Conservation (phyloP, 345 rosid species). For the Geranium rotundifolium region DNA sequence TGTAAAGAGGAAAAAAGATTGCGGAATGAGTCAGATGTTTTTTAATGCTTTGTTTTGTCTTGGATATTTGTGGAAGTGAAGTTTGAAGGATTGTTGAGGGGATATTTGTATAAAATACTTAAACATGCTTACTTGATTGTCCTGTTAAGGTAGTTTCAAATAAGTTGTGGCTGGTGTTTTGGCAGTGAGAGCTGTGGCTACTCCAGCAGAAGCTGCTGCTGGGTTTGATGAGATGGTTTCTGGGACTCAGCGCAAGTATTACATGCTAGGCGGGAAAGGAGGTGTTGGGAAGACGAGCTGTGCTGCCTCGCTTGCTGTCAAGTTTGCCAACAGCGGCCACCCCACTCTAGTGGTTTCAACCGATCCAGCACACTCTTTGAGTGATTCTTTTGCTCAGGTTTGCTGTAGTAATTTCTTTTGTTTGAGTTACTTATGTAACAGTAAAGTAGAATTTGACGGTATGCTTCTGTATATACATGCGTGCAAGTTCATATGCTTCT, state of each 20-base stretch:
- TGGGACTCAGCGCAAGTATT: slow-evolving; percentile 79
- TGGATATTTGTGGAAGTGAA: no score
- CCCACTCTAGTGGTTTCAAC: slow-evolving; percentile 97
- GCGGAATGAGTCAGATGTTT: no score
- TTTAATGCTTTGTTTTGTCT: no score
- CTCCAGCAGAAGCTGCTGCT: slow-evolving; percentile 52
- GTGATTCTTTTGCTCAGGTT: slow-evolving; percentile 97
- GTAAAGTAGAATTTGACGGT: neutral
- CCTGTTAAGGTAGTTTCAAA: neutral
- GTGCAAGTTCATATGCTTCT: neutral
- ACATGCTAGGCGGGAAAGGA: slow-evolving; percentile 96
- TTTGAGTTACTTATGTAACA: slow-evolving; percentile 5
- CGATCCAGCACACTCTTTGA: slow-evolving; percentile 94
- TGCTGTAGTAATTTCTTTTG: neutral
- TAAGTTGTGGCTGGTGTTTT: neutral
- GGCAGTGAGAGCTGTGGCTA: slow-evolving; percentile 78
- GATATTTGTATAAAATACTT: no score
- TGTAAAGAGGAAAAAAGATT: no score
- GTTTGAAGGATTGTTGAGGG: neutral
- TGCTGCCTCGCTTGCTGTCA: slow-evolving; percentile 96
- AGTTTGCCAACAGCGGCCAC: slow-evolving; percentile 90
- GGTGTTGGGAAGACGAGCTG: slow-evolving; percentile 98
- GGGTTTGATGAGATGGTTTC: slow-evolving; percentile 86
- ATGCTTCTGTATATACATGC: slow-evolving; percentile 1
- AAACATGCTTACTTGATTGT: no score